Conservation (phyloP, 2,329 filamentous ascomycete genomes). For the Aspergillus aculeatinus region DNA sequence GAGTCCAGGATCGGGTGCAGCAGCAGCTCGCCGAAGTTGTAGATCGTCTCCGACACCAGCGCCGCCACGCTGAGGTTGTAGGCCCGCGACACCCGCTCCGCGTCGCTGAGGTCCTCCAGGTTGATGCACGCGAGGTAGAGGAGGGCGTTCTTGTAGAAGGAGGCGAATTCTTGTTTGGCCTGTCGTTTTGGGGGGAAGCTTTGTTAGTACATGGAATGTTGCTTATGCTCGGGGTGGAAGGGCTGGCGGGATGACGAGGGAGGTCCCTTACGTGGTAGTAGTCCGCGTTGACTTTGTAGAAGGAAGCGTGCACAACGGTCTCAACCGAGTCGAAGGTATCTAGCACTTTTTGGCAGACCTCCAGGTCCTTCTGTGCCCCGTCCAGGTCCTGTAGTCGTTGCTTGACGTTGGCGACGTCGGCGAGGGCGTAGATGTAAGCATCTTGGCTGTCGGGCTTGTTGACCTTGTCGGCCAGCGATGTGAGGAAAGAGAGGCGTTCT, state of each 20-base stretch:
- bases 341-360: conserved; percentile 81
- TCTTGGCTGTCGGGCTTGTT: conserved; percentile 92
- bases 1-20: conserved; percentile 93
- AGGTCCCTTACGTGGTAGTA: conserved; percentile 72
- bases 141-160: conserved; percentile 96
- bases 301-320: conserved; percentile 90
- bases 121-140: conserved; percentile 97
- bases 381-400: conserved; percentile 75
- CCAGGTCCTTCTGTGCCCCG: conserved; percentile 82
- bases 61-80: conserved; percentile 93
- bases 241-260: background rate
- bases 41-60: conserved; percentile 89
- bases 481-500: conserved; percentile 82
- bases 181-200: conserved; percentile 27
- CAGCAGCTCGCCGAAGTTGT: conserved; percentile 99
- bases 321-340: conserved; percentile 94
- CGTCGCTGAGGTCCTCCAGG: conserved; percentile 67
- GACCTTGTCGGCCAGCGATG: conserved; percentile 80
- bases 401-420: conserved; percentile 85
- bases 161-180: conserved; percentile 85
- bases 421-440: conserved; percentile 89
- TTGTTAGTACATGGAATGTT: background rate
- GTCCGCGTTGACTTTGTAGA: conserved; percentile 91
- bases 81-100: conserved; percentile 77
- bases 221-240: too few species aligned